Conservation (phyloP, 768 basidiomycete species). For the Tephrocybe sp. region DNA sequence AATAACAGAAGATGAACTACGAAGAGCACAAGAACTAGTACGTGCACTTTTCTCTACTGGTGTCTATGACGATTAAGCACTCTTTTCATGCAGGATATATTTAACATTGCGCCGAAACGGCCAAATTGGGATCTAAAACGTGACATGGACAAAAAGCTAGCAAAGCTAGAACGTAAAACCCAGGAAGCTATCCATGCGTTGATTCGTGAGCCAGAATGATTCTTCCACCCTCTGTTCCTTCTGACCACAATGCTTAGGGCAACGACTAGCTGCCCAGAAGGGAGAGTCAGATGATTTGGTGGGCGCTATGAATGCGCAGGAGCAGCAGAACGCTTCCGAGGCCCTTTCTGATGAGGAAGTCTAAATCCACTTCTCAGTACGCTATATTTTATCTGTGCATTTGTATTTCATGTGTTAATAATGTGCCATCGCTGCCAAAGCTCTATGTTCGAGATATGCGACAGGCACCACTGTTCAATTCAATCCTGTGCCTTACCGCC, state of each 20-base stretch:
- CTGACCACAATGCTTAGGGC: slow-evolving; percentile 45
- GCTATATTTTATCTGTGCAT: slow-evolving; percentile 15
- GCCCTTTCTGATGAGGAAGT: slow-evolving; percentile 65
- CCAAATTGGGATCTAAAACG: slow-evolving; percentile 96
- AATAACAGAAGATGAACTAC: slow-evolving; percentile 83
- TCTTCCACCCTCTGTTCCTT: background rate
- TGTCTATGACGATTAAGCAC: background rate
- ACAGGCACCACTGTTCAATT: too few species aligned
- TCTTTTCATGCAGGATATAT: slow-evolving; percentile 65
- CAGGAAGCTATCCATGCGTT: slow-evolving; percentile 91
- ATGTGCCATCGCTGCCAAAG: background rate
- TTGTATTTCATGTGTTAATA: slow-evolving; percentile 10
- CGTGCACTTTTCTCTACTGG: slow-evolving; percentile 22
- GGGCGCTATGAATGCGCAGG: slow-evolving; percentile 82
- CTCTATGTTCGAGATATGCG: too few species aligned
- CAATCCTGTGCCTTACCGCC: too few species aligned
- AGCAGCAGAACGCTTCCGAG: slow-evolving; percentile 53
- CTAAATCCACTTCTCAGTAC: slow-evolving; percentile 18
- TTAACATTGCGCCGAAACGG: slow-evolving; percentile 97
- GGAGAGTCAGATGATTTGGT: slow-evolving; percentile 78
- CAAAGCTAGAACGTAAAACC: slow-evolving; percentile 87
- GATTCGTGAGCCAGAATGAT: slow-evolving; percentile 65
- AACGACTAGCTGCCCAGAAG: slow-evolving; percentile 77
- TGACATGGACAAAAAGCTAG: slow-evolving; percentile 87
- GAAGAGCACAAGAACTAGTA: slow-evolving; percentile 86